A percentile compares a stretch with the other conserved stretches of the same genome.
phyloP scores from a whole-genome alignment of 1,284 basidiomycete species.

The Spongispora temasekensis region DNA sequence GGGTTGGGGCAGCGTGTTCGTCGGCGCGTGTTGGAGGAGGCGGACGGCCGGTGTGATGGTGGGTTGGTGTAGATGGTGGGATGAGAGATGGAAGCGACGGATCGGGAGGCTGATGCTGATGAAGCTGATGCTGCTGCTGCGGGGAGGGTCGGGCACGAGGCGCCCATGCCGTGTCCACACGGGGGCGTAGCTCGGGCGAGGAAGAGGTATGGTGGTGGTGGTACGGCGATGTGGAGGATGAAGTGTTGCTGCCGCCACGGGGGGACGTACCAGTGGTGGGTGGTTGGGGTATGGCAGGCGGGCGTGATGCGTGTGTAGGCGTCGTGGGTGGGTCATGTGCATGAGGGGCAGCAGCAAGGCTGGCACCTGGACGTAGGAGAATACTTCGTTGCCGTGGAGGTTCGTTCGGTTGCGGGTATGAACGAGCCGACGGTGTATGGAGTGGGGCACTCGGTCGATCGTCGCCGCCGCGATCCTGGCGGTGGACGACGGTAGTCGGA shows the following conservation, averaged over 20 bases:
- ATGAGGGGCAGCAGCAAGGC: no score
- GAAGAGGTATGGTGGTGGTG: slow-evolving; percentile 29
- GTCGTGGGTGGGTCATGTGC: slow-evolving; percentile 3
- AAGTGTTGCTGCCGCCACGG: neutral
- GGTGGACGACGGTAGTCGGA: slow-evolving; percentile 6
- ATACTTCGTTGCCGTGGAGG: slow-evolving; percentile 18
- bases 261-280: slow-evolving; percentile 2
- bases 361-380: slow-evolving; percentile 22
- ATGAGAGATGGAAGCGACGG: no score
- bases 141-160: slow-evolving; percentile 22
- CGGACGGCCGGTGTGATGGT: slow-evolving; percentile 7
- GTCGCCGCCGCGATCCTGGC: slow-evolving; percentile 1
- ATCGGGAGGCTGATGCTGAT: slow-evolving; percentile 14
- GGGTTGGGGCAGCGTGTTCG: no score
- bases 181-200: slow-evolving; percentile 28
- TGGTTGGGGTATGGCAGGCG: no score
- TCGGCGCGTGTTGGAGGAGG: neutral
- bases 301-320: slow-evolving; percentile 7
- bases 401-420: slow-evolving; percentile 9
- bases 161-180: slow-evolving; percentile 21
- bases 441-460: slow-evolving; percentile 4
- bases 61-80: slow-evolving; percentile 1
- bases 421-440: neutral
- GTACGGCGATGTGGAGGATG: slow-evolving; percentile 10
- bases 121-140: slow-evolving; percentile 15